Base-by-base conservation (phyloP, 306 rosid genomes). In the Lupinus albus region DNA sequence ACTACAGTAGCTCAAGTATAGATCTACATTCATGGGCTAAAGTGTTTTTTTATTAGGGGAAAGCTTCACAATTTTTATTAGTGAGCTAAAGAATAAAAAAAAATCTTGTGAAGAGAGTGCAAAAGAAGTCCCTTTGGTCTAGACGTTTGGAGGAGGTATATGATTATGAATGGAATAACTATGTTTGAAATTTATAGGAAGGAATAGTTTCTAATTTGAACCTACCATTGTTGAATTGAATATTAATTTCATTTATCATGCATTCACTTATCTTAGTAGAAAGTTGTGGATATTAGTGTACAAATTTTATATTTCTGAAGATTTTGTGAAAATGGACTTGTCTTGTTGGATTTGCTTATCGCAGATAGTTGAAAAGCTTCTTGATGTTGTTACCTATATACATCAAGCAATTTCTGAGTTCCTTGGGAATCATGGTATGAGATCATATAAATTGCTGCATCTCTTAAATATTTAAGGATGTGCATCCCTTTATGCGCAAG, bases 101-200 rank as follows among this genome's bases (percentile, higher is more conserved):
- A 79, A 94, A 82, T 88, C 84, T 88, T 18, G 99, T 88, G 74
- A 85, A 78, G 81, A 81, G 83, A 84, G 77, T 91, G 88, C 83
- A 88, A 84, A 91, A 74, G 87, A 94, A 83, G 76, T 84, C 92
- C 75, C 90, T 92, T 33, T 94, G 99, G 97, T 86, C 89, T 28
- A 84, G 78, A 78, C 81, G 48, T 75, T 82, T 88, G 79, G 95
- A 88, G 41, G 96, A 87, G 99, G 99, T 91, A 91, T 71, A 76
- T 54, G 18, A 48, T 60, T 55, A 35, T 70, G 68, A 75, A 58
- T 57, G 62, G 16, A 9, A 11, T 32, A 72, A 42, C 8, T 51
- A 36, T 33, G 45, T 58, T 14, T 44, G 5, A 70, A 53, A 52
- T 48, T 50, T 44, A 53, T 46, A 30, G 67, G 59, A 58, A 67